These are phyloP conservation scores for Coemansia sp. DNA, from an alignment of 192 early-diverging fungal species.

Conservation along the genomic window DNA sequence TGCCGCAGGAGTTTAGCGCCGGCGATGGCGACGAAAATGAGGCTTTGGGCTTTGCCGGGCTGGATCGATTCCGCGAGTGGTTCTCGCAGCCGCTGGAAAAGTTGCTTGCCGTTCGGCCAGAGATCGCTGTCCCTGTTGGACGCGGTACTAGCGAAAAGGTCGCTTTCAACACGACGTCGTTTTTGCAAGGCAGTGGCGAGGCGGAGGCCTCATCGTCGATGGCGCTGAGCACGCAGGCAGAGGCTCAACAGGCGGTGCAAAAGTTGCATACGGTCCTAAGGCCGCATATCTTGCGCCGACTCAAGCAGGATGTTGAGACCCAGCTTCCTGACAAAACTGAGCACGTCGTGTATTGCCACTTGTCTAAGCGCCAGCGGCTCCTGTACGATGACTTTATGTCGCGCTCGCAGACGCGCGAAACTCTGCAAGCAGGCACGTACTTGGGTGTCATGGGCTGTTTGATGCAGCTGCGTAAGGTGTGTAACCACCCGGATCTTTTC, in stretches of 20 bases:
- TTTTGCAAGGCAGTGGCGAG: constrained; percentile 65
- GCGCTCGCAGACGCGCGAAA: constrained; percentile 76
- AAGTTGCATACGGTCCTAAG: constrained; percentile 79
- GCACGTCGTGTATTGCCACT: constrained; percentile 72
- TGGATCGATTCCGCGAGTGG: constrained; percentile 84
- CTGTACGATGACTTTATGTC: constrained; percentile 79
- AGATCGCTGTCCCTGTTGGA: constrained; percentile 48
- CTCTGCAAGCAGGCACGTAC: constrained; percentile 70
- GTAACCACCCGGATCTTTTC: constrained; percentile 95
- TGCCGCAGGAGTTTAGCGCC: constrained; percentile 78
- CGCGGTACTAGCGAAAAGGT: constrained; percentile 55
- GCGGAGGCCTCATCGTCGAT: constrained; percentile 14
- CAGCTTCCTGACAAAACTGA: constrained; percentile 92
- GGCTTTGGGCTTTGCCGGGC: constrained; percentile 74
- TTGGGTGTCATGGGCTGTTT: constrained; percentile 74
- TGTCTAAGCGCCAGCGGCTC: constrained; percentile 67
- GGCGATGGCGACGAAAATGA: constrained; percentile 68
- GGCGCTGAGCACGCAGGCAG: constrained; percentile 58
- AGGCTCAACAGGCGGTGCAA: constrained; percentile 68
- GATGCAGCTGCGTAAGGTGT: constrained; percentile 95
- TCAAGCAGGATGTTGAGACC: constrained; percentile 97
- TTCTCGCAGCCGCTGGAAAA: constrained; percentile 85
- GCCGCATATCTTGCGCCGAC: constrained; percentile 85
- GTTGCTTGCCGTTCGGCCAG: constrained; percentile 71
- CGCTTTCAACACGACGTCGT: constrained; percentile 58